These are phyloP conservation scores for Chaetomidium leptoderma DNA, from an alignment of 495 filamentous ascomycete species.

Conservation along the genomic window DNA sequence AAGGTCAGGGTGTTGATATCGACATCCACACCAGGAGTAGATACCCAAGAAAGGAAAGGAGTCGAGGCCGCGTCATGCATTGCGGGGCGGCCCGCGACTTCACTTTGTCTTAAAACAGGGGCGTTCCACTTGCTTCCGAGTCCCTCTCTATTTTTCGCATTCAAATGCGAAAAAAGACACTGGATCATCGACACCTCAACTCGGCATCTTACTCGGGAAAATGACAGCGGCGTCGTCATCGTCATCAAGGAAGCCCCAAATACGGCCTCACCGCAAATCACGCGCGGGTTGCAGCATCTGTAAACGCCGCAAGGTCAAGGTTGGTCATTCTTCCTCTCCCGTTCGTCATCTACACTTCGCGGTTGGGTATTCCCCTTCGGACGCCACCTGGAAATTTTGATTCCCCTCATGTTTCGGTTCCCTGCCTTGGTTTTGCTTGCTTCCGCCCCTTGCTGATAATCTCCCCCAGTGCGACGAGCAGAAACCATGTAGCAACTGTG, in stretches of 20 bases:
- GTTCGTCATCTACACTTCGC: no score
- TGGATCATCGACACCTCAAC: background rate
- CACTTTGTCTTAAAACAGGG: background rate
- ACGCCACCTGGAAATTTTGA: no score
- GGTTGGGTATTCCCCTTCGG: no score
- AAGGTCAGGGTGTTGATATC: background rate
- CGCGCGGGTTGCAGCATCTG: conserved; percentile 1
- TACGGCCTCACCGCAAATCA: conserved; percentile 6
- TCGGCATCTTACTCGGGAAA: background rate
- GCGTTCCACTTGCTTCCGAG: no score
- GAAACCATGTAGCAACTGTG: conserved; percentile 1
- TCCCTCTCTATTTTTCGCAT: background rate
- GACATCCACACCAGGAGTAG: no score
- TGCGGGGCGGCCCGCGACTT: background rate
- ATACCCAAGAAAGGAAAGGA: no score
- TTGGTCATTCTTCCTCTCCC: background rate
- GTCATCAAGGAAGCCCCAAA: background rate
- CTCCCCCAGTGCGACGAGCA: background rate
- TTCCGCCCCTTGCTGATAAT: background rate
- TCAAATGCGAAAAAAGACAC: background rate
- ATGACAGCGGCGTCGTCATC: conserved; percentile 3
- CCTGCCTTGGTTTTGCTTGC: background rate
- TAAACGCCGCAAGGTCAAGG: conserved; percentile 8
- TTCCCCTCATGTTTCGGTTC: no score
- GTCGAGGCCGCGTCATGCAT: conserved; percentile 1